These are phyloP conservation scores for Pseudopithomyces chartarum DNA, from an alignment of 2,329 filamentous ascomycete genomes.

Conservation along the genomic window DNA sequence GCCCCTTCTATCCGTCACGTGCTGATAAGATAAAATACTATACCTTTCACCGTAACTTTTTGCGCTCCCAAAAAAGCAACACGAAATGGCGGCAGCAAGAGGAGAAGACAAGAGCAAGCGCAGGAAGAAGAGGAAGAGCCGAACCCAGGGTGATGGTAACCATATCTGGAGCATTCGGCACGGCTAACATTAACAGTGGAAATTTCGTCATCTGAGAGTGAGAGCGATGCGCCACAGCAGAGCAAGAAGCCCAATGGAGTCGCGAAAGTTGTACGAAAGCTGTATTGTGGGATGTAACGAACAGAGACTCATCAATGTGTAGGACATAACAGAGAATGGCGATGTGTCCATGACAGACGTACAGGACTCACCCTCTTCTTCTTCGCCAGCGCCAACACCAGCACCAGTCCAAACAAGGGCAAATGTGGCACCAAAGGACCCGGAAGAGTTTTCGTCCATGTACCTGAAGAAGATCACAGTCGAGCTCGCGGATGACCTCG, in stretches of 20 bases:
- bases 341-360: conserved; percentile 28
- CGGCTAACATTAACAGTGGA: conserved; percentile 19
- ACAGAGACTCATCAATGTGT: neutral
- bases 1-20: conserved; percentile 22
- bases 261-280: neutral
- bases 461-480: conserved; percentile 72
- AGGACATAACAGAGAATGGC: conserved; percentile 1
- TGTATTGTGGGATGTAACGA: neutral
- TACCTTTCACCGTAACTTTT: conserved; percentile 30
- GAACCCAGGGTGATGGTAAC: conserved; percentile 31
- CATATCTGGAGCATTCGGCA: neutral
- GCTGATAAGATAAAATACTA: conserved; percentile 31
- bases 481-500: conserved; percentile 76
- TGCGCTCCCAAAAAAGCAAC: conserved; percentile 3
- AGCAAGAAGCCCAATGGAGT: conserved; percentile 13
- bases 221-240: conserved; percentile 37
- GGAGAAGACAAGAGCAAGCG: conserved; percentile 29
- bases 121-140: conserved; percentile 35
- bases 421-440: neutral
- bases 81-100: conserved; percentile 30
- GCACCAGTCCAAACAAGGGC: conserved; percentile 7
- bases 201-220: conserved; percentile 33
- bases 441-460: conserved; percentile 62
- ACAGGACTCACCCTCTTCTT: neutral
- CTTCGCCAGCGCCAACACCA: conserved; percentile 7